Conservation (phyloP, 805 yeast genomes). For the Candida andamanensis region DNA sequence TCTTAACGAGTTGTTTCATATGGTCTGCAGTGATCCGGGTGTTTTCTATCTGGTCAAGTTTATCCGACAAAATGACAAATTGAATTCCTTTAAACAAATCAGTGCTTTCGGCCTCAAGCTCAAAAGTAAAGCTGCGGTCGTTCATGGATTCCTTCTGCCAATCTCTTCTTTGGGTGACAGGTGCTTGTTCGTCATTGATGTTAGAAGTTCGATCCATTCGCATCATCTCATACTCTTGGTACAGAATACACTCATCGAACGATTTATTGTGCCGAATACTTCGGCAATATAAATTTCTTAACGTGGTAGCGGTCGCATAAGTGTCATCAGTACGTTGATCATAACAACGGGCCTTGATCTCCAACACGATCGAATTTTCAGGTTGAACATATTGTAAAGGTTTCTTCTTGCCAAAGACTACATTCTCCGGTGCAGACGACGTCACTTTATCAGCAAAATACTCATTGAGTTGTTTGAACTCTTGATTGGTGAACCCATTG, state of each 20-base stretch:
- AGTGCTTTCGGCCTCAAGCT: conserved; percentile 6
- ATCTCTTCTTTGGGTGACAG: conserved; percentile 20
- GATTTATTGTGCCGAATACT: conserved; percentile 65
- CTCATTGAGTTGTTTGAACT: conserved; percentile 54
- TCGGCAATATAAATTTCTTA: conserved; percentile 73
- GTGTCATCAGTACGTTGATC: conserved; percentile 39
- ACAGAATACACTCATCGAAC: conserved; percentile 49
- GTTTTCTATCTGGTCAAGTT: conserved; percentile 16
- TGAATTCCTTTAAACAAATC: conserved; percentile 39
- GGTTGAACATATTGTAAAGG: conserved; percentile 84
- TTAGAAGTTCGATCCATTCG: conserved; percentile 23
- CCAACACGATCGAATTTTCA: conserved; percentile 67
- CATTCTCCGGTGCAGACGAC: conserved; percentile 17
- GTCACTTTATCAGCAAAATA: conserved; percentile 47
- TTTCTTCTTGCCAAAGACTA: conserved; percentile 52
- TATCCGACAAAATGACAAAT: conserved; percentile 55
- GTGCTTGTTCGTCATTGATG: conserved; percentile 23
- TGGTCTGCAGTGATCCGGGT: conserved; percentile 27
- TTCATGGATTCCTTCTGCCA: conserved; percentile 12
- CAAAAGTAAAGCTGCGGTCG: conserved; percentile 1
- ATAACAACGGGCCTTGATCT: conserved; percentile 76
- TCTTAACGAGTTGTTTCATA: conserved; percentile 32
- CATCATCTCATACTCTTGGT: conserved; percentile 46
- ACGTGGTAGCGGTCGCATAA: conserved; percentile 63
- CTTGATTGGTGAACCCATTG: conserved; percentile 71